Conservation (phyloP, 257 asterid genomes). For the Petunia secreta region DNA sequence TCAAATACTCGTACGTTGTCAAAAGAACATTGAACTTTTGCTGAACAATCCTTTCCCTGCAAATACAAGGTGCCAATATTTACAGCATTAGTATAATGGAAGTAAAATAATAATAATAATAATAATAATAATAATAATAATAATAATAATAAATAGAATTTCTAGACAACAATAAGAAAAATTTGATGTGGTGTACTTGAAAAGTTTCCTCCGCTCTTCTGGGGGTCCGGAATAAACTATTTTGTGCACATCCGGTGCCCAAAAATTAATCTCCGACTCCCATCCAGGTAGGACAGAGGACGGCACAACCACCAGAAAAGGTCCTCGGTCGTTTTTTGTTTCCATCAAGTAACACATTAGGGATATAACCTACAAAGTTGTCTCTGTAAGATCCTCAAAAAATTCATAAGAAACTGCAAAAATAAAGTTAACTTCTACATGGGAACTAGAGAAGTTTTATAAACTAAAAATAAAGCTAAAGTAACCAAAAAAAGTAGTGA, state of each 20-base stretch:
- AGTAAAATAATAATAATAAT: constrained; percentile 16
- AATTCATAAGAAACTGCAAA: constrained; percentile 18
- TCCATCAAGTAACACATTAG: constrained; percentile 94
- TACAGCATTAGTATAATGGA: constrained; percentile 28
- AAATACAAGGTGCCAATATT: constrained; percentile 37
- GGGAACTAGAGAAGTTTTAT: not conserved
- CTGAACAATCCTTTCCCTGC: constrained; percentile 92
- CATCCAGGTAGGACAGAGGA: constrained; percentile 98
- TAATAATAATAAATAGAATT: not conserved
- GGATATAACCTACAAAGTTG: constrained; percentile 77
- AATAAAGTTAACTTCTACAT: not conserved
- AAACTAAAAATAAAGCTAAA: constrained; percentile 1
- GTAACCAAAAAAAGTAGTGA: not conserved
- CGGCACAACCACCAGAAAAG: constrained; percentile 98
- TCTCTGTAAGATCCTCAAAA: constrained; percentile 33
- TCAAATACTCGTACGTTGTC: constrained; percentile 96
- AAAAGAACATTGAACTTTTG: constrained; percentile 94
- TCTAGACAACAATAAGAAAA: not conserved
- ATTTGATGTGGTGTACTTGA: constrained; percentile 59
- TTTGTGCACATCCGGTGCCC: constrained; percentile 92
- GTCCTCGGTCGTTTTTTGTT: constrained; percentile 92
- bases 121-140: no score
- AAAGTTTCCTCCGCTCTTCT: constrained; percentile 91
- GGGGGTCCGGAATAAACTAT: constrained; percentile 96
- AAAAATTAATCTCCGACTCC: constrained; percentile 89